A percentile compares a stretch with the other conserved stretches of the same genome.
phyloP scores from a whole-genome alignment of 148 eudicot species.

The Rhododendron henanense region DNA sequence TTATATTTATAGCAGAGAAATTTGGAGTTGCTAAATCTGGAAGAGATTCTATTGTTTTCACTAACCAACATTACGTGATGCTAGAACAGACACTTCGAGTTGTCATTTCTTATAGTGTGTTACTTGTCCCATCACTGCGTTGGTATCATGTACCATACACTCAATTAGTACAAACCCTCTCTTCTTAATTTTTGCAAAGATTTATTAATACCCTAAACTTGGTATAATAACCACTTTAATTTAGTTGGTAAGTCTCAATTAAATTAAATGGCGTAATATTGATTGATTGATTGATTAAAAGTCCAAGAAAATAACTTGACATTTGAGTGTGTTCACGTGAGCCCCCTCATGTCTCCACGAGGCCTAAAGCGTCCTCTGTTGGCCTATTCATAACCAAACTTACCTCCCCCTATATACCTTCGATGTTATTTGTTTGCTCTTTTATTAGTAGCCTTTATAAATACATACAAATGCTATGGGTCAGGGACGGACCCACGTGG shows the following conservation, averaged over 20 bases:
- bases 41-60: neutral
- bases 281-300: neutral
- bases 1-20: neutral
- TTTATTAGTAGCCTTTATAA: neutral
- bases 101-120: neutral
- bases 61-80: neutral
- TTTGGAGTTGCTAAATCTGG: neutral
- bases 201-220: no score
- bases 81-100: neutral
- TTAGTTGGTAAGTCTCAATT: neutral
- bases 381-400: neutral
- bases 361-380: neutral
- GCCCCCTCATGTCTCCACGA: neutral
- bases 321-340: neutral
- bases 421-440: neutral
- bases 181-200: no score
- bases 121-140: neutral
- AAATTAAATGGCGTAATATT: neutral
- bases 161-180: no score
- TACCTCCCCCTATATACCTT: neutral
- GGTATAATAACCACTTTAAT: neutral
- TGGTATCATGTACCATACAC: neutral
- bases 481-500: no score
- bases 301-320: neutral
- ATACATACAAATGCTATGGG: no score